These are phyloP conservation scores for apple (Malus domestica) DNA, from an alignment of 306 rosid species.

Conservation along the genomic window DNA sequence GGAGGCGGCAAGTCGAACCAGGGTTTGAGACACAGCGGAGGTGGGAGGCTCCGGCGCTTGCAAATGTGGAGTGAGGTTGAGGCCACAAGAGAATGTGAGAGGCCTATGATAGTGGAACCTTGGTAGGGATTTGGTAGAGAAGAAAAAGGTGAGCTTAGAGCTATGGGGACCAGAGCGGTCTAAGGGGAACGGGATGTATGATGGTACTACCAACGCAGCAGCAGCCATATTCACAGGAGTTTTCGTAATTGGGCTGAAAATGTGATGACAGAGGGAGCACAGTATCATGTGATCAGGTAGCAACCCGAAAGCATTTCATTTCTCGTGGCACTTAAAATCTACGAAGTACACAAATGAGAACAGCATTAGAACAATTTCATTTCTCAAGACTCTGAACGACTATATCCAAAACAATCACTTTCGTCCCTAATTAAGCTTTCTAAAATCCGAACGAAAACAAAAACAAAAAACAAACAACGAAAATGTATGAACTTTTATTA, in stretches of 20 bases:
- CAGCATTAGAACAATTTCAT: too few relatives aligned
- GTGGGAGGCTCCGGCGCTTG: conserved; percentile 8
- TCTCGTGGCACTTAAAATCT: too few relatives aligned
- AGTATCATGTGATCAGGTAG: not conserved
- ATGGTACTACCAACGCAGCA: not conserved
- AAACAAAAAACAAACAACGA: too few relatives aligned
- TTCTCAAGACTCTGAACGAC: too few relatives aligned
- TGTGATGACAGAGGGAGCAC: not conserved
- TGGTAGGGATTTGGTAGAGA: not conserved
- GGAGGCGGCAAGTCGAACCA: conserved; percentile 40
- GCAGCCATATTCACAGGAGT: not conserved
- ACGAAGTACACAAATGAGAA: too few relatives aligned
- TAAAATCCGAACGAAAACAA: too few relatives aligned
- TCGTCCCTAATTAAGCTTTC: too few relatives aligned
- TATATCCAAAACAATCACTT: too few relatives aligned
- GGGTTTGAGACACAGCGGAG: not conserved
- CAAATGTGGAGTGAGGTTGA: not conserved
- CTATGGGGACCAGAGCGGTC: not conserved
- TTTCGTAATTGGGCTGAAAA: not conserved
- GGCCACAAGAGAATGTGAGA: not conserved
- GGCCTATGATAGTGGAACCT: not conserved
- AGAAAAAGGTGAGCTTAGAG: not conserved
- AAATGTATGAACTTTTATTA: too few relatives aligned
- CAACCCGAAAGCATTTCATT: too few relatives aligned
- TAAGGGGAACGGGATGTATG: not conserved